Base-by-base conservation (phyloP, 768 basidiomycete species). In the Suillus subalutaceus region DNA sequence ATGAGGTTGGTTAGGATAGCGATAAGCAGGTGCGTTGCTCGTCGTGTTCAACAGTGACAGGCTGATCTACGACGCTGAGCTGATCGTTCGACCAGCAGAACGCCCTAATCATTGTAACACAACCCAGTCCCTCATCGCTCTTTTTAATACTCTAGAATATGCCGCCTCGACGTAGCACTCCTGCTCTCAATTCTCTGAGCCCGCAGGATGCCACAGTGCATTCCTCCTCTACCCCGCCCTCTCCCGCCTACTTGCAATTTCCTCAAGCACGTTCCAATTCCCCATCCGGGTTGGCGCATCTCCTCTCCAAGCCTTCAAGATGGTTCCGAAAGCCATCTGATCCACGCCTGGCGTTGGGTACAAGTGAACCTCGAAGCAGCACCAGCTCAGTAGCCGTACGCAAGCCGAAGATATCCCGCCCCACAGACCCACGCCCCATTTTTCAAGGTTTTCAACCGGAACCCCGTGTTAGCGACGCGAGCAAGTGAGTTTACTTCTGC, bases 341-440 rank as follows among this genome's bases (percentile, higher is more conserved):
- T 10, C 82, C 86, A 53, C 84, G 84, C 73, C 69, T 81, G 43
- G 68, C 82, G 44, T 68, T 81, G 67, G 60, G 76, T 50, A 63
- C 79, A 30, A 63, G 77, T 44, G 86, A 88, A 64, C 83, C 86
- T 1, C 78, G 87, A 65, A 69, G 83, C 1, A 88, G 85, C 67
- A 79, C 75, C 16, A 82, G 82, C 61, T 83, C 84, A 4, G 68
- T 76, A 60, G 64, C 66, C 59, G 26, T 60, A 18, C 78, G 90
- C 67, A 92, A 90, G 68, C 90, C 87, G 63, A 93, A 92, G 82
- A 94, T 94, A 44, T 94, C 93, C 40, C 88, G 89, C 56, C 92
- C 92, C 1, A 92, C 91, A 6, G 93, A 94, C 71, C 92, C 91
- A 10, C 80, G 92, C 26, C 93, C 91, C 3, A 90, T 94, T 63